Conservation (phyloP, 192 early-diverging fungal genomes). For the Phlyctochytrium planicorne region DNA sequence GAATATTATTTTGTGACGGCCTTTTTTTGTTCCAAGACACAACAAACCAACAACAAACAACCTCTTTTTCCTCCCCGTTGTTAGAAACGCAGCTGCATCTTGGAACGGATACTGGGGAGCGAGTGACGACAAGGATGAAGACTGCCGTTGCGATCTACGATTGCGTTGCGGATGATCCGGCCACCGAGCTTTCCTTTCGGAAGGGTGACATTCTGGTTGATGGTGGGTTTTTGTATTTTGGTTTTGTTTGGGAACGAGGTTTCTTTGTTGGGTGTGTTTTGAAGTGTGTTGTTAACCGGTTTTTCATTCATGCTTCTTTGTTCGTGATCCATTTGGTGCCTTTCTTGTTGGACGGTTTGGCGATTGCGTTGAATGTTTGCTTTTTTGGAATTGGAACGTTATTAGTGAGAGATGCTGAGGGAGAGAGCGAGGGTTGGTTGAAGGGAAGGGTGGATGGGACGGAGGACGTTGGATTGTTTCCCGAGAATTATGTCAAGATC, state of each 20-base stretch:
- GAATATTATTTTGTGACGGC: too few relatives aligned
- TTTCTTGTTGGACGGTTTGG: neutral
- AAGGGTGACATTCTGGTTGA: slow-evolving; percentile 55
- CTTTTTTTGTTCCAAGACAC: too few relatives aligned
- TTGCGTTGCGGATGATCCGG: slow-evolving; percentile 53
- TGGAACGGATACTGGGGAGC: too few relatives aligned
- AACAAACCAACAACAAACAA: too few relatives aligned
- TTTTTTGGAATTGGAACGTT: neutral
- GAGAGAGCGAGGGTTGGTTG: slow-evolving; percentile 4
- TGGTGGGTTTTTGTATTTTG: slow-evolving; percentile 24
- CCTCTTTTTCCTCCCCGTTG: too few relatives aligned
- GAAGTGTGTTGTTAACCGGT: too few relatives aligned
- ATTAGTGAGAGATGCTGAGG: neutral
- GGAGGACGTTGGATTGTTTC: slow-evolving; percentile 51
- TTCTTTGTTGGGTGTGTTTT: neutral
- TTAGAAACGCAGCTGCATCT: too few relatives aligned
- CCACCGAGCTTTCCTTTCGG: slow-evolving; percentile 53
- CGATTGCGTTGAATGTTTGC: neutral
- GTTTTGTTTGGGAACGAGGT: neutral
- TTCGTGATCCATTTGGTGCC: neutral
- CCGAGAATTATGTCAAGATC: slow-evolving; percentile 53
- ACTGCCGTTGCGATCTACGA: slow-evolving; percentile 55
- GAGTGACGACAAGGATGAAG: neutral
- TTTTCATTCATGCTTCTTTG: too few relatives aligned
- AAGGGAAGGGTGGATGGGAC: slow-evolving; percentile 49